Base-by-base conservation (phyloP, 129 eudicot genomes). In the Flaveria robusta region DNA sequence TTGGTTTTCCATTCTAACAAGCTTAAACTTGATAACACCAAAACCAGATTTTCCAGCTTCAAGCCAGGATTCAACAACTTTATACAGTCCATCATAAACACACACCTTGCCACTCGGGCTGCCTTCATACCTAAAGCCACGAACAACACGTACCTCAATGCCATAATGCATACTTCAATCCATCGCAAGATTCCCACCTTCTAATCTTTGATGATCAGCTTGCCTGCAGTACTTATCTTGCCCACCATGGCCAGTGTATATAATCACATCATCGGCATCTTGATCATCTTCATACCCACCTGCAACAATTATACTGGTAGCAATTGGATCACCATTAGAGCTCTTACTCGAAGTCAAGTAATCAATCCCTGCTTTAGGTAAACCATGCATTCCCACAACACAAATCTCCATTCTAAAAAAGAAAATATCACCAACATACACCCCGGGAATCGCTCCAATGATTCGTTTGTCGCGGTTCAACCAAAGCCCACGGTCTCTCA, bases 251-350 rank as follows among this genome's bases (percentile, higher is more conserved):
- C 97, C 97, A 0, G 97, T 87, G 64, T 92, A 92, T 6, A 86
- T 65, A 11, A 92, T 82, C 23, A 77, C 93, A 71, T 89, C 91
- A 20, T 96, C 97, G 0, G 76, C 74, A 77, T 92, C 97, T 70
- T 85, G 90, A 71, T 92, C 96, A 45, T 92, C 97, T 51, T 92
- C 97, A 66, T 92, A 92, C 19, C 97, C 97, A 58, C 97, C 97
- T 0, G 97, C 89, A 26, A 86, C 93, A 26, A 89, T 87, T 10
- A 92, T 59, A 76, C 97, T 92, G 0, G 97, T 92, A 0, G 96
- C 93, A 69, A 92, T 83, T 0, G 97, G 97, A 76, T 89, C 96
- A 43, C 93, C 91, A 39, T 86, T 92, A 0, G 91, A 84, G 77
- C 96, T 92, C 85, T 85, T 86, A 54, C 84, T 84, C 0, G 88